phyloP scores from a whole-genome alignment of 176 grass and related monocot species.

The Areca catechu region DNA sequence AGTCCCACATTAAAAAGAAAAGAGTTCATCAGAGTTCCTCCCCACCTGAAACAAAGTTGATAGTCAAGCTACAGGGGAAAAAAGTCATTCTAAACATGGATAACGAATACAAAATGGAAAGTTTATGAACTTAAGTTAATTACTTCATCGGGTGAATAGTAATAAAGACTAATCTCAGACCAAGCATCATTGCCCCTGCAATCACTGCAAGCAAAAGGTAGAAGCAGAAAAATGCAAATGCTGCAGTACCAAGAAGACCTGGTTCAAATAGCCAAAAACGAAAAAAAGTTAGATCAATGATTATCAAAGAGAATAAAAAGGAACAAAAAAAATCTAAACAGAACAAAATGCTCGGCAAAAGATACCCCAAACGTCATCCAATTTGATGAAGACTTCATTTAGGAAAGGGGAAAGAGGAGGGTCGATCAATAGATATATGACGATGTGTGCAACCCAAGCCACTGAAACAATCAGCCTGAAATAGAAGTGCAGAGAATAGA shows the following conservation, averaged over 20 bases:
- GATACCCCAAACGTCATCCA: constrained; percentile 90
- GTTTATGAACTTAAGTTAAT: constrained; percentile 4
- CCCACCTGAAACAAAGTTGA: constrained; percentile 61
- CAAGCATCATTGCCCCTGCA: constrained; percentile 97
- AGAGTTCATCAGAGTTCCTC: constrained; percentile 94
- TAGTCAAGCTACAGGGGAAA: constrained; percentile 16
- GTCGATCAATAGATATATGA: constrained; percentile 87
- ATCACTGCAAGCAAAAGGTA: constrained; percentile 94
- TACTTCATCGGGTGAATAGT: constrained; percentile 99
- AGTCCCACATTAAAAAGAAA: constrained; percentile 97
- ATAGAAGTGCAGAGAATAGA: constrained; percentile 5
- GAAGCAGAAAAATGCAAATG: constrained; percentile 99
- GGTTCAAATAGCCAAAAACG: constrained; percentile 28
- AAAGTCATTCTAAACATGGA: neutral
- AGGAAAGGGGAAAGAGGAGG: constrained; percentile 93
- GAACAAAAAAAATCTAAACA: too few species aligned
- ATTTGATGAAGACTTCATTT: constrained; percentile 97
- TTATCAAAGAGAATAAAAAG: too few species aligned
- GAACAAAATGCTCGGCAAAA: constrained; percentile 1
- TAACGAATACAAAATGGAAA: neutral
- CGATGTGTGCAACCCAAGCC: constrained; percentile 88
- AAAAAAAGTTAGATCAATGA: constrained; percentile 3
- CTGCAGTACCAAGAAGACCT: constrained; percentile 96
- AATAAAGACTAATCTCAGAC: constrained; percentile 96
- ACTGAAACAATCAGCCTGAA: constrained; percentile 89